Evolutionary conservation across 164 flowering plant species (phyloP).

Genomic region (Dillenia suffruticosa): DNA sequence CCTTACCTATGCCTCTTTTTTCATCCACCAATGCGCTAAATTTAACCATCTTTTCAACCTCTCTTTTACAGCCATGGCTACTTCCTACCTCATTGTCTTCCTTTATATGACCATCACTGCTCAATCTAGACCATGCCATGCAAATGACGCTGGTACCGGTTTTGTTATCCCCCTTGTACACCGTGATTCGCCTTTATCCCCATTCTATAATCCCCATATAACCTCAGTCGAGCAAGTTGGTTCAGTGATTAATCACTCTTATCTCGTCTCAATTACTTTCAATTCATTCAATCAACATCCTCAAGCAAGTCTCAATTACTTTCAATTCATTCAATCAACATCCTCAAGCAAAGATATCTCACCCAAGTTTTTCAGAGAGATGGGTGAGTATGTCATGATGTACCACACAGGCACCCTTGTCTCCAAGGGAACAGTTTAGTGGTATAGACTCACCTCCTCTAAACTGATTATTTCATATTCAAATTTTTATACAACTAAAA

Average conservation of each 20-base stretch:
- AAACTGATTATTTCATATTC: too few relatives aligned
- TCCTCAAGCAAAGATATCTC: neutral
- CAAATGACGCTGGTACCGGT: neutral
- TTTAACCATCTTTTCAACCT: too few relatives aligned
- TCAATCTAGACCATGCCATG: too few relatives aligned
- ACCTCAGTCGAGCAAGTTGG: neutral
- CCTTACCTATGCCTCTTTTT: too few relatives aligned
- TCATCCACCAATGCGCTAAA: too few relatives aligned
- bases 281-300: neutral
- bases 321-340: neutral
- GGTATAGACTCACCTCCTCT: too few relatives aligned
- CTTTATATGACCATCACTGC: too few relatives aligned
- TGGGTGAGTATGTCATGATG: neutral
- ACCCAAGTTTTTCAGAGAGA: neutral
- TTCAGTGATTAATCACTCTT: neutral
- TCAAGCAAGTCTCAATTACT: neutral
- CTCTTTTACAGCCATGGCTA: too few relatives aligned
- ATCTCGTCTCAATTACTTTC: slow-evolving; percentile 3
- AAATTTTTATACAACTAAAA: too few relatives aligned
- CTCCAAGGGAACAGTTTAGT: too few relatives aligned
- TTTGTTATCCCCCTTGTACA: neutral
- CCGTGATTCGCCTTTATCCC: neutral
- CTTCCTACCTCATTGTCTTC: too few relatives aligned
- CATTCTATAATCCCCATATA: neutral
- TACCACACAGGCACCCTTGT: neutral